phyloP scores from a whole-genome alignment of 1,284 basidiomycete genomes.

The Naganishia sp. region DNA sequence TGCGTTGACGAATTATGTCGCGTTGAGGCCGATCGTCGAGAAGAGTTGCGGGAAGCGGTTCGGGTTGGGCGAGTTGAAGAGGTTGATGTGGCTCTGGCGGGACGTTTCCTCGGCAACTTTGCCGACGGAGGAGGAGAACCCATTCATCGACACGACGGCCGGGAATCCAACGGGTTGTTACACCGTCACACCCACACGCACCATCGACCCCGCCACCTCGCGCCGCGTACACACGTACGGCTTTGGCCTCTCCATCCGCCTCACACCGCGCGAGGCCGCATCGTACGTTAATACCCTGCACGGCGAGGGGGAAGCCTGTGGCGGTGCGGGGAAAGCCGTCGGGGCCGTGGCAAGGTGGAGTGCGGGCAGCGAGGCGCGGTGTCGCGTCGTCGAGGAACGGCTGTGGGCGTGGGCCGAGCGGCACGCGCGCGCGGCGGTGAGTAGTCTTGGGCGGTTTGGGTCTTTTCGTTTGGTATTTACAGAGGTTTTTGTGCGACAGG shows the following conservation, averaged over 20 bases:
- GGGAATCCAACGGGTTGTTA: conserved; percentile 14
- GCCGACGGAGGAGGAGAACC: conserved; percentile 18
- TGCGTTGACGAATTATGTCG: conserved; percentile 49
- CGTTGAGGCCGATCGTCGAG: conserved; percentile 50
- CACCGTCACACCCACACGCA: conserved; percentile 48
- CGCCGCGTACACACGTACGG: conserved; percentile 50
- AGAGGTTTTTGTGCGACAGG: not conserved
- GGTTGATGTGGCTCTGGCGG: conserved; percentile 53
- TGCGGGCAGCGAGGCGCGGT: conserved; percentile 44
- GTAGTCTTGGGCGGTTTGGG: not conserved
- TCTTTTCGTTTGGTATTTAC: not conserved
- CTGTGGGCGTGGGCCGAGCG: conserved; percentile 50
- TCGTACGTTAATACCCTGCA: conserved; percentile 28
- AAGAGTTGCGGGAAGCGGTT: conserved; percentile 48
- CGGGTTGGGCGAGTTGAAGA: conserved; percentile 46
- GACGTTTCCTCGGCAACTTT: not conserved
- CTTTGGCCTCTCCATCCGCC: conserved; percentile 49
- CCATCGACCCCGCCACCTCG: conserved; percentile 44
- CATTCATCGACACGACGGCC: conserved; percentile 31
- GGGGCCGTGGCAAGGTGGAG: conserved; percentile 53
- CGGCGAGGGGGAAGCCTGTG: conserved; percentile 8
- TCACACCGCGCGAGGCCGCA: conserved; percentile 48
- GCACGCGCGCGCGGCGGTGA: conserved; percentile 2
- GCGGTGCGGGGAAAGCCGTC: conserved; percentile 28
- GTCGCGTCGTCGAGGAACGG: conserved; percentile 42